Evolutionary conservation across 140 eudicot species (phyloP), one percentile per base, ranked within the genome.

Genomic region (Senecio squalidus): DNA sequence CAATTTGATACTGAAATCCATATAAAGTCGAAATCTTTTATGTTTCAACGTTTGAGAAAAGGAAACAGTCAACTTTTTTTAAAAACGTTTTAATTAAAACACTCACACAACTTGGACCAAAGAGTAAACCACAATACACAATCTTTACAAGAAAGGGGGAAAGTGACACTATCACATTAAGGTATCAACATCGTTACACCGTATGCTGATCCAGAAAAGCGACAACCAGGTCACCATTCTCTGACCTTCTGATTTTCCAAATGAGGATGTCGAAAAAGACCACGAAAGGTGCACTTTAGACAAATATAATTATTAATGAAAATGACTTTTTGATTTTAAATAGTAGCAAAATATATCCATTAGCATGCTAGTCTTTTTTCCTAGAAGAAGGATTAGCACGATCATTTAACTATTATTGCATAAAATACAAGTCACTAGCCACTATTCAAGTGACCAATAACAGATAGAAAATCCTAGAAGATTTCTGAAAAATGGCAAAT

Each of bases 181-280:
- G 21, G 40, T 17, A 39, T 69, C 68, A 40, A 69, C 68, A 59
- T 69, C 68, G 38, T 49, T 36, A 50, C 74, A 69, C 62, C 55
- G 14, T 16, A 34, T 60, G 68, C 62, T 69, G 62, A 69, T 26
- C 53, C 34, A 59, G 9, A 28, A 58, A 69, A 20, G 18, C 29
- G 11, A 31, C 23, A 33, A 16, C 30, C 22, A 38, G 15, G 22
- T 13, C 38, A n/a, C 17, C 44, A 4, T 57, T 45, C 31, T 58
- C 10, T n/a, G 53, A 58, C 58, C 41, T 56, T 57, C 18, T 11
- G 21, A 2, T 5, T 39, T 21, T 11, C 39, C 30, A 40, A 50
- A 27, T 17, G 16, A 23, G 60, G 60, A 48, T 47, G 47, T 56
- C 38, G 20, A 33, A 60, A 58, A 49, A 60, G 46, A 59, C 62